phyloP scores from a whole-genome alignment of 164 flowering plant species.

The Kingdonia uniflora region DNA sequence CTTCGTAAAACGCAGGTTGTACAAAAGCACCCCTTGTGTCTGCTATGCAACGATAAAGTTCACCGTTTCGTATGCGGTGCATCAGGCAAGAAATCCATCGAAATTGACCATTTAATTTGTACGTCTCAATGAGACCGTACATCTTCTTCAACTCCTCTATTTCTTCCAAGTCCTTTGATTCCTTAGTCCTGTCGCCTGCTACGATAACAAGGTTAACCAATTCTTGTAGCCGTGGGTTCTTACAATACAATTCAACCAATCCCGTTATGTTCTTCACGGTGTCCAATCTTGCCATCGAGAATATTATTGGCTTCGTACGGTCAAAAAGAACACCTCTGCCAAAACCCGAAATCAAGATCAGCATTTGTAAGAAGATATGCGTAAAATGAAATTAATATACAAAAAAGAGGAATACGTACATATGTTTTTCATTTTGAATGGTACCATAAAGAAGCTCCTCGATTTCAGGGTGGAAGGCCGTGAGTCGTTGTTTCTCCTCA shows the following conservation, averaged over 20 bases:
- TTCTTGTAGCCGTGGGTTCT: constrained; percentile 55
- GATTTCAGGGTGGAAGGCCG: constrained; percentile 81
- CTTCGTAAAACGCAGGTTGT: constrained; percentile 92
- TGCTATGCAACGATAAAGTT: too few relatives aligned
- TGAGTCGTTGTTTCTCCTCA: too few relatives aligned
- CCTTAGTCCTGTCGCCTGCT: constrained; percentile 80
- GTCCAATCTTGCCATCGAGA: constrained; percentile 93
- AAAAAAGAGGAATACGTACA: constrained; percentile 30
- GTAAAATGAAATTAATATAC: neutral
- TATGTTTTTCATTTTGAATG: constrained; percentile 75
- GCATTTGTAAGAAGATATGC: neutral
- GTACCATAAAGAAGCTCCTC: constrained; percentile 83
- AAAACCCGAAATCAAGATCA: neutral
- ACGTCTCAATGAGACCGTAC: constrained; percentile 59
- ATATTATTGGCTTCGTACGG: constrained; percentile 68
- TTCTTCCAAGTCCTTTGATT: constrained; percentile 81
- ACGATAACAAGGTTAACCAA: constrained; percentile 83
- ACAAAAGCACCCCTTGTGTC: constrained; percentile 81
- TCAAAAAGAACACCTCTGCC: constrained; percentile 68
- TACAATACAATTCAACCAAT: constrained; percentile 82
- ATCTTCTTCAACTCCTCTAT: constrained; percentile 68
- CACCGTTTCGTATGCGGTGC: constrained; percentile 91
- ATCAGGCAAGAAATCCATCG: constrained; percentile 96
- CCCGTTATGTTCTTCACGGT: constrained; percentile 82
- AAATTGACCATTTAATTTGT: constrained; percentile 86